Evolutionary conservation across 2,329 filamentous ascomycete species (phyloP).

Genomic region (Dactylella cylindrospora): DNA sequence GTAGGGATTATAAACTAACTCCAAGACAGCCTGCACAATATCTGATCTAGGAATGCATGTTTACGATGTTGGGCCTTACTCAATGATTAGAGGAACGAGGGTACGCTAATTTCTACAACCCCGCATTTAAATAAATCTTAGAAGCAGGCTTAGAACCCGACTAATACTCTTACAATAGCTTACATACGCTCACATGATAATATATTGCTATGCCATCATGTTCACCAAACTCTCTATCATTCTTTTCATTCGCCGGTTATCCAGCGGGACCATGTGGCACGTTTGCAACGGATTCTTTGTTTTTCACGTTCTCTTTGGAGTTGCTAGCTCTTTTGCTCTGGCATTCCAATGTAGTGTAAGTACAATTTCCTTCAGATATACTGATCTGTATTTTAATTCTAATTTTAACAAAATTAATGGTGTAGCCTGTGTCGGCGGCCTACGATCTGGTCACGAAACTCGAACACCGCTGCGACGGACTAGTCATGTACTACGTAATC

Average conservation of each 20-base stretch:
- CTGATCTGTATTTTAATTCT: neutral
- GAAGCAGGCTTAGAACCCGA: too few relatives aligned
- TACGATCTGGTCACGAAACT: conserved; percentile 27
- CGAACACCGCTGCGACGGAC: conserved; percentile 7
- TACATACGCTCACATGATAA: conserved; percentile 31
- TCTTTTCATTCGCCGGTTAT: conserved; percentile 20
- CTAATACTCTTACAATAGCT: conserved; percentile 11
- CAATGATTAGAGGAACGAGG: conserved; percentile 24
- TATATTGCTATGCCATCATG: conserved; percentile 26
- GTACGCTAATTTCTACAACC: neutral
- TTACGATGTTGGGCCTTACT: conserved; percentile 27
- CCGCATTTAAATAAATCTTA: too few relatives aligned
- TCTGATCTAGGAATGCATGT: conserved; percentile 35
- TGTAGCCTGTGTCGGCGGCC: conserved; percentile 14
- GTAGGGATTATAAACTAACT: too few relatives aligned
- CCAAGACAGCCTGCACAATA: conserved; percentile 12
- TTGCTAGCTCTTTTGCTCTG: conserved; percentile 23
- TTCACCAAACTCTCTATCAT: conserved; percentile 38
- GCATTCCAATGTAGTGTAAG: conserved; percentile 34
- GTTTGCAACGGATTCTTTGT: conserved; percentile 24
- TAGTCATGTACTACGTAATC: conserved; percentile 27
- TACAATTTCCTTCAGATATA: neutral
- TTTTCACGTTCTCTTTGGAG: conserved; percentile 20
- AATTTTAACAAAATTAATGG: too few relatives aligned
- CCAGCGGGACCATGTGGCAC: conserved; percentile 16